Evolutionary conservation across 2,329 filamentous ascomycete genomes (phyloP), one percentile per base, ranked within the genome.

Genomic region (Ceratocystis cacaofunesta): DNA sequence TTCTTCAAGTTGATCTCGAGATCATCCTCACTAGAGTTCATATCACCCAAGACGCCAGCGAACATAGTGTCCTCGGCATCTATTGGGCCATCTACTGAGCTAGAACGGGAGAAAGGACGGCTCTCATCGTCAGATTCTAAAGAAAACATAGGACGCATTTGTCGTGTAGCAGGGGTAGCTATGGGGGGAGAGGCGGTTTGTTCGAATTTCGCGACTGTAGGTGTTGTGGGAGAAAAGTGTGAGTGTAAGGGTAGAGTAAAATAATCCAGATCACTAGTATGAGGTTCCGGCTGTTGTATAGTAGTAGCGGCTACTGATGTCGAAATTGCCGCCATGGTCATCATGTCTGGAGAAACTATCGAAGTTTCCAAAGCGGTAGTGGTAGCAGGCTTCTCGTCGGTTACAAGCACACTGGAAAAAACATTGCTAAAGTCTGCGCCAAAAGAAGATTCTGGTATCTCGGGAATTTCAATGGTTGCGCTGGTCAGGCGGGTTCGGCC

Each of bases 31-130:
- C 58, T 55, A 5, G 25, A 15, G 15, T 65, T 28, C 17, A 43
- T 60, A 46, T 67, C 66, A 25, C 66, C 66, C 10, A 67, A 44
- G 19, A 67, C 66, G 41, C 66, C 66, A 17, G 50, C 66, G 46
- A 65, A 67, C 66, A 67, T 67, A 5, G 57, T 64, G 30, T 67
- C 63, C 36, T 48, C 44, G 7, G 12, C 57, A 17, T 65, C 66
- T 6, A 32, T 30, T 7, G 62, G 48, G 5, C 30, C 43, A 15
- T 52, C 52, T 6, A 50, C 30, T 41, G 61, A 61, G 36, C 62
- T 58, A 2, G 63, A 63, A n/a, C 63, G 41, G 10, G 66, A 65
- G 15, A 12, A 19, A 17, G 63, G 63, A 43, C 63, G 50, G 8
- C 57, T 50, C 15, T 60, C 25, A 30, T 60, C 32, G 17, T 57